These are phyloP conservation scores for Colletotrichum sansevieriae DNA, from an alignment of 2,329 filamentous ascomycete species.

Conservation along the genomic window DNA sequence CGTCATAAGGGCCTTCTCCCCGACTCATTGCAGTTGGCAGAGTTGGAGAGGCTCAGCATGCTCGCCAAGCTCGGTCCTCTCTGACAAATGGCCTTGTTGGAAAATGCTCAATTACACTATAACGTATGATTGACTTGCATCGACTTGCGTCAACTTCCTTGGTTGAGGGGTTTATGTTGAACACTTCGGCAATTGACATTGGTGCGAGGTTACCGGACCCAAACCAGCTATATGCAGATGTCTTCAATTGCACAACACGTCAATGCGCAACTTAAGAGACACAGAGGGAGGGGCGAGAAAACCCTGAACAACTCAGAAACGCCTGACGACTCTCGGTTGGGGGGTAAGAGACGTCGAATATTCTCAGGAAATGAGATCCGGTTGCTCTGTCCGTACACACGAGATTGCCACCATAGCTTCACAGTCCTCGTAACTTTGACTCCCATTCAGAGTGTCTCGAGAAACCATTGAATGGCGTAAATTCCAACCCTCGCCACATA, in stretches of 20 bases:
- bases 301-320: constrained; percentile 13
- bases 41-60: constrained; percentile 20
- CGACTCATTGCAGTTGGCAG: constrained; percentile 26
- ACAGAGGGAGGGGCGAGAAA: not conserved
- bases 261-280: constrained; percentile 20
- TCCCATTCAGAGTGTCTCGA: constrained; percentile 14
- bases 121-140: constrained; percentile 14
- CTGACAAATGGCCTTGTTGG: constrained; percentile 19
- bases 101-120: not conserved
- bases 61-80: not conserved
- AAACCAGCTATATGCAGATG: not conserved
- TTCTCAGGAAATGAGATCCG: constrained; percentile 29
- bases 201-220: not conserved
- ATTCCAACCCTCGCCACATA: constrained; percentile 16
- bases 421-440: not conserved
- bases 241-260: constrained; percentile 14
- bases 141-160: constrained; percentile 7
- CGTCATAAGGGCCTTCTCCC: constrained; percentile 21
- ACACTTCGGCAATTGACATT: constrained; percentile 1
- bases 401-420: constrained; percentile 30
- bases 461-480: constrained; percentile 7
- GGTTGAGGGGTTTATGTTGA: not conserved
- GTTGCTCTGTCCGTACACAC: constrained; percentile 22
- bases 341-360: not conserved
- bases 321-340: constrained; percentile 8